phyloP scores from a whole-genome alignment of 441 rosid genomes.

The Adansonia gregorii region DNA sequence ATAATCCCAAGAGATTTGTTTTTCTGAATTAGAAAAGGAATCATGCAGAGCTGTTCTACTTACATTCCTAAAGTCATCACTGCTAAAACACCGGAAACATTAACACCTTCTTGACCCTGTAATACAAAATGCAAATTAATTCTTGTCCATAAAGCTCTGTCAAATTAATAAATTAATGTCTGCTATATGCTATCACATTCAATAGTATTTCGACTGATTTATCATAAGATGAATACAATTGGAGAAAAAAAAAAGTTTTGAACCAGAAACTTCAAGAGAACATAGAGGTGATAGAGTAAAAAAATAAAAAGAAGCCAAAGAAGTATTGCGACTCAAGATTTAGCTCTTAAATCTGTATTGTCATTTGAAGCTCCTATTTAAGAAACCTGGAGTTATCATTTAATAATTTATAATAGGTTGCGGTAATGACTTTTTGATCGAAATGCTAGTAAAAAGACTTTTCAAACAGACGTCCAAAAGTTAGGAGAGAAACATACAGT shows the following conservation, averaged over 20 bases:
- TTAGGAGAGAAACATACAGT: constrained; percentile 61
- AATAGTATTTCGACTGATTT: background rate
- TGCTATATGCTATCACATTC: background rate
- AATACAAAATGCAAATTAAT: constrained; percentile 29
- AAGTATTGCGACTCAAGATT: constrained; percentile 11
- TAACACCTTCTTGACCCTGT: constrained; percentile 89
- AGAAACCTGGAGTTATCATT: constrained; percentile 1
- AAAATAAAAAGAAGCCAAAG: background rate
- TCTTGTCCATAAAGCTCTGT: constrained; percentile 1
- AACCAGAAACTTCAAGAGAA: background rate
- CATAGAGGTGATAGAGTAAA: background rate
- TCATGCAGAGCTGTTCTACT: constrained; percentile 36
- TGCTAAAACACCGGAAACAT: constrained; percentile 85
- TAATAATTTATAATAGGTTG: background rate
- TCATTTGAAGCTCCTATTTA: constrained; percentile 14
- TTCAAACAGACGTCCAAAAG: background rate
- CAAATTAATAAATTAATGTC: background rate
- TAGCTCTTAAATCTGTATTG: constrained; percentile 3
- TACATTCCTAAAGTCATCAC: constrained; percentile 98
- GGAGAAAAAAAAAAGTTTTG: background rate
- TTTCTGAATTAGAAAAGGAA: constrained; percentile 24
- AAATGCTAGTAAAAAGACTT: constrained; percentile 17
- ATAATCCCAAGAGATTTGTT: constrained; percentile 26
- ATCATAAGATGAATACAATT: background rate
- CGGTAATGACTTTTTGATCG: background rate